A percentile compares a stretch with the other conserved stretches of the same genome.
These are phyloP conservation scores for Agrocybe pediades DNA, from an alignment of 768 basidiomycete genomes.

Conservation along the genomic window DNA sequence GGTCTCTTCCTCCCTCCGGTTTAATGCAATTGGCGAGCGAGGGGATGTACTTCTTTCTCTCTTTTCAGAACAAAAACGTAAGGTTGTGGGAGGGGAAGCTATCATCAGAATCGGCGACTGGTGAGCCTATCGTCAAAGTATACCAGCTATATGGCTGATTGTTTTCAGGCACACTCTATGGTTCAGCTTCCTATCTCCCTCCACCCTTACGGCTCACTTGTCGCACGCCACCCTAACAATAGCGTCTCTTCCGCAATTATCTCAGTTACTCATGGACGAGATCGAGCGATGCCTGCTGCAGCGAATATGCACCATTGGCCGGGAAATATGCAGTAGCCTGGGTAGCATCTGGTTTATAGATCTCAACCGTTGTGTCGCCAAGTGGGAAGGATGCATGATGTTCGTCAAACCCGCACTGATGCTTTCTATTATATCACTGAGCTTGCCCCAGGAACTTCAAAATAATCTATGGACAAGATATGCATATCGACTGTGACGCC, in stretches of 20 bases:
- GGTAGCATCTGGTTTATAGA: constrained; percentile 84
- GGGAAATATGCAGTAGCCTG: constrained; percentile 47
- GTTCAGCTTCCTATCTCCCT: constrained; percentile 76
- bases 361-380: constrained; percentile 66
- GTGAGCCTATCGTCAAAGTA: constrained; percentile 38
- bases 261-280: constrained; percentile 76
- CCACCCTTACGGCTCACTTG: constrained; percentile 74
- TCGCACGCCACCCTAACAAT: constrained; percentile 77
- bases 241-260: constrained; percentile 75
- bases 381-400: constrained; percentile 82
- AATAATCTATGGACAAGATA: constrained; percentile 52
- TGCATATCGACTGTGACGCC: constrained; percentile 58
- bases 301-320: constrained; percentile 69
- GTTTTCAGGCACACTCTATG: constrained; percentile 65
- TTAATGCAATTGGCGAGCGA: constrained; percentile 68
- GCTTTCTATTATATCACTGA: not conserved
- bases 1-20: constrained; percentile 56
- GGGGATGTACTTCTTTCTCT: constrained; percentile 59
- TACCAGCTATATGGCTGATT: not conserved
- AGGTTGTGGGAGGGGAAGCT: constrained; percentile 69
- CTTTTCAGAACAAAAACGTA: constrained; percentile 39
- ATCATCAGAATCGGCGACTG: constrained; percentile 69
- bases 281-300: constrained; percentile 70
- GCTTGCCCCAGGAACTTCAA: constrained; percentile 57
- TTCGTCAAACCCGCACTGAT: constrained; percentile 38